Evolutionary conservation across 1,284 basidiomycete genomes (phyloP).

Genomic region (Ganoderma lucidum): DNA sequence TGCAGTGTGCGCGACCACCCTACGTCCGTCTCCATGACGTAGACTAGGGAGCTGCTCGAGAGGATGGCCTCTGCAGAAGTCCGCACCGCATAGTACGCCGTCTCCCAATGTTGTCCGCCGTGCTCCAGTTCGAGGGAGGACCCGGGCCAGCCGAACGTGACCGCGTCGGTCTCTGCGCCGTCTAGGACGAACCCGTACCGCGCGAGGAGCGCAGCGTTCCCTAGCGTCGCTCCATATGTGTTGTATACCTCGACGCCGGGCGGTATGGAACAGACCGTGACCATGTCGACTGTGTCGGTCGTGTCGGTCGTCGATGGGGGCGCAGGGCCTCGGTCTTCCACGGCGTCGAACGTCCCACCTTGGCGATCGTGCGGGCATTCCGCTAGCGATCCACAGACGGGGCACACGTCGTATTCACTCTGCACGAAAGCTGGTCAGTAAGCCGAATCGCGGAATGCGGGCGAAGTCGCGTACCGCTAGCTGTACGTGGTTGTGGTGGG

Average conservation of each 20-base stretch:
- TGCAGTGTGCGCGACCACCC: slow-evolving; percentile 13
- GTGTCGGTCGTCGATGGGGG: neutral
- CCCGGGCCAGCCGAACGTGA: slow-evolving; percentile 53
- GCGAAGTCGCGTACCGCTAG: slow-evolving; percentile 62
- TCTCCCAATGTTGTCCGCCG: neutral
- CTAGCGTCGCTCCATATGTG: slow-evolving; percentile 81
- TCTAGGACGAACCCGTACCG: slow-evolving; percentile 82
- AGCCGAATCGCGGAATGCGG: neutral
- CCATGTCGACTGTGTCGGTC: slow-evolving; percentile 67
- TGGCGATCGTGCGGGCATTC: slow-evolving; percentile 78
- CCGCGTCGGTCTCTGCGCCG: slow-evolving; percentile 64
- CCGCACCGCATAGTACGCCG: neutral
- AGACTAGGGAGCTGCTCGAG: slow-evolving; percentile 26
- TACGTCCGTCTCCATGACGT: slow-evolving; percentile 13
- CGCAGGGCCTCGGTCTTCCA: neutral
- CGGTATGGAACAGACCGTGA: slow-evolving; percentile 60
- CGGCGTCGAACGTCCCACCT: neutral
- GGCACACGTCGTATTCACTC: slow-evolving; percentile 88
- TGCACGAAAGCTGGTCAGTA: slow-evolving; percentile 40
- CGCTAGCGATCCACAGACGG: slow-evolving; percentile 76
- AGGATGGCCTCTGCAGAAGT: neutral
- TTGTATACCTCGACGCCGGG: slow-evolving; percentile 80
- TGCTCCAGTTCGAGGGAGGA: slow-evolving; percentile 37
- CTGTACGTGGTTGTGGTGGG: slow-evolving; percentile 76
- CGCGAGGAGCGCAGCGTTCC: slow-evolving; percentile 73